phyloP scores from a whole-genome alignment of 768 basidiomycete species.

The Tricholoma furcatifolium region DNA sequence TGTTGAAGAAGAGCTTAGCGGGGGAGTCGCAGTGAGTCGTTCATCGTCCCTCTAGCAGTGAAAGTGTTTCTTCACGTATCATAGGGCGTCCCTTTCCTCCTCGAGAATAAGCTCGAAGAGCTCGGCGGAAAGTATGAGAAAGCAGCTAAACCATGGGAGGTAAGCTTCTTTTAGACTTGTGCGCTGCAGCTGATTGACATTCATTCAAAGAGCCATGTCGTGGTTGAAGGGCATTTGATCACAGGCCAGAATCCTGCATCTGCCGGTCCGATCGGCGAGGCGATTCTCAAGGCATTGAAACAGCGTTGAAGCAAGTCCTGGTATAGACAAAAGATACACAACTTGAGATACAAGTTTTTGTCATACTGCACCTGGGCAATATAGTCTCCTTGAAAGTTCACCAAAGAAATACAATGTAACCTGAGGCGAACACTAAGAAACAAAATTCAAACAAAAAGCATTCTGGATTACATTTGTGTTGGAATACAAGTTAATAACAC shows the following conservation, averaged over 20 bases:
- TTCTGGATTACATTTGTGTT: too few relatives aligned
- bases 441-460: too few relatives aligned
- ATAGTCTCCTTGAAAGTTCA: too few relatives aligned
- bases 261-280: slow-evolving; percentile 54
- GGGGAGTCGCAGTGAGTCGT: slow-evolving; percentile 40
- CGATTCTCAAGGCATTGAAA: slow-evolving; percentile 50
- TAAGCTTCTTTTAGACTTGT: slow-evolving; percentile 31
- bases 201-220: slow-evolving; percentile 42
- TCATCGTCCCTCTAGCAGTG: background rate
- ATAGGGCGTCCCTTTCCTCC: slow-evolving; percentile 65
- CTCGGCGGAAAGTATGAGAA: slow-evolving; percentile 71
- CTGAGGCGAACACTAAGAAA: too few relatives aligned
- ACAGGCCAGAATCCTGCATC: slow-evolving; percentile 79
- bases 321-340: background rate
- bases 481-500: slow-evolving; percentile 4
- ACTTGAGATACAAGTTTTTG: too few relatives aligned
- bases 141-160: slow-evolving; percentile 53
- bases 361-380: too few relatives aligned
- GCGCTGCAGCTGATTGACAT: background rate
- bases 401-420: too few relatives aligned
- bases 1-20: slow-evolving; percentile 55
- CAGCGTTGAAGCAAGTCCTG: background rate
- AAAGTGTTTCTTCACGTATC: background rate
- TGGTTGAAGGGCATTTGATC: slow-evolving; percentile 56
- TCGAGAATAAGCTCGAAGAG: slow-evolving; percentile 61